Base-by-base conservation (phyloP, 495 filamentous ascomycete genomes). In the Penicillium herquei region DNA sequence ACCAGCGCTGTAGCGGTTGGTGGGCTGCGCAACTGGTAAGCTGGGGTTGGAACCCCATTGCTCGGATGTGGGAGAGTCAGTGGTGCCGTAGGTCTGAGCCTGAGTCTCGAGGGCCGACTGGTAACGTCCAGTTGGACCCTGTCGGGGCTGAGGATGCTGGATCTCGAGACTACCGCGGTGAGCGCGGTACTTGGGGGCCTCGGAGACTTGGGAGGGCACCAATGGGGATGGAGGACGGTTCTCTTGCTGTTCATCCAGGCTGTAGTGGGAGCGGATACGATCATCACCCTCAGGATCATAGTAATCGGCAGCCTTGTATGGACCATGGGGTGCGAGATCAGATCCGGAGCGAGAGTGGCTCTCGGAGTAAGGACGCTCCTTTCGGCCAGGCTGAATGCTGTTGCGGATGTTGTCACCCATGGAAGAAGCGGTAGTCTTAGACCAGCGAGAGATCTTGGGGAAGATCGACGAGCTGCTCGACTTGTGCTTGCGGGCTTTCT, bases 371-470 rank as follows among this genome's bases (percentile, higher is more conserved):
- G 81, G 77, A 13, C 77, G 78, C 48, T 81, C 75, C 48, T 79
- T 78, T 39, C 75, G 75, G 14, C 63, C 63, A 11, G 73, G 68
- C 54, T 79, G 76, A 26, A 76, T 71, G 63, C 75, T 83, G 61
- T 76, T 79, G 54, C 81, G 76, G 58, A 77, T 74, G 45, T 78
- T 76, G 58, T 82, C 75, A 12, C 79, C 81, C 55, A 79, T 77
- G n/a, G 87, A 87, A 3, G 95, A 94, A 18, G 92, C 81, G 5
- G 94, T 98, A 17, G 94, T 97, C 71, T 94, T 92, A 4, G 93
- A 97, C 94, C 94, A 99, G 32, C 94, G 85, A 11, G 95, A 98
- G 54, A 96, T 89, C 71, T 92, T 96, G 21, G 91, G 90, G 73
- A 92, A 94, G 68, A 96, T 86, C 4, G 90, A 94, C 12, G 91